phyloP scores from a whole-genome alignment of 2,329 filamentous ascomycete species.

The Drechslera avenae region DNA sequence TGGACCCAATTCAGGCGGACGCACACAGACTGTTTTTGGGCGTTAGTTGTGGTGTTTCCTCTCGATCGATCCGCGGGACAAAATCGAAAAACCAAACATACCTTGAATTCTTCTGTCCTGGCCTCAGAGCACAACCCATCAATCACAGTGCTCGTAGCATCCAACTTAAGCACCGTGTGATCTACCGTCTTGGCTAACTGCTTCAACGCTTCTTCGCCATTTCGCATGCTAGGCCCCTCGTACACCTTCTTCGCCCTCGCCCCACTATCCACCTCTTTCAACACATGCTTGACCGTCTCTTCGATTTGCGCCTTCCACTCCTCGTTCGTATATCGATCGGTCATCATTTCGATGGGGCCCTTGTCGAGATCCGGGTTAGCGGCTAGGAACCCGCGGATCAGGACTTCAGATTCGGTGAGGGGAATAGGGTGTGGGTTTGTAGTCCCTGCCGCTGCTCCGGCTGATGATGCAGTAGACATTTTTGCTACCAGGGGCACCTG shows the following conservation, averaged over 20 bases:
- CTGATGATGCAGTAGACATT: slow-evolving; percentile 16
- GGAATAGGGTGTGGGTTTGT: slow-evolving; percentile 30
- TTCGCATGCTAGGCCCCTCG: slow-evolving; percentile 33
- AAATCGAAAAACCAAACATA: slow-evolving; percentile 23
- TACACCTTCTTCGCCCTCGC: slow-evolving; percentile 37
- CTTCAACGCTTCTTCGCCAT: slow-evolving; percentile 33
- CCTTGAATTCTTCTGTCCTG: slow-evolving; percentile 52
- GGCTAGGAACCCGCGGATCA: slow-evolving; percentile 43
- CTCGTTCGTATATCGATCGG: slow-evolving; percentile 52
- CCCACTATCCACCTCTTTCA: slow-evolving; percentile 34
- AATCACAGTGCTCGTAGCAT: slow-evolving; percentile 56
- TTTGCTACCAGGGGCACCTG: slow-evolving; percentile 4
- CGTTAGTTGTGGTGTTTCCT: slow-evolving; percentile 6
- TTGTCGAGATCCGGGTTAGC: slow-evolving; percentile 39
- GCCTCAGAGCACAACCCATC: slow-evolving; percentile 63
- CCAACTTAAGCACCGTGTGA: slow-evolving; percentile 57
- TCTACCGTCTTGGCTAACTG: slow-evolving; percentile 51
- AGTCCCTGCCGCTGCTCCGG: slow-evolving; percentile 11
- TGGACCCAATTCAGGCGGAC: slow-evolving; percentile 61
- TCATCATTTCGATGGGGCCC: slow-evolving; percentile 42
- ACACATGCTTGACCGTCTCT: slow-evolving; percentile 40
- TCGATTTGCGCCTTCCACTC: slow-evolving; percentile 53
- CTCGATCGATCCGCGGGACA: neutral
- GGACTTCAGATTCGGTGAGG: slow-evolving; percentile 41
- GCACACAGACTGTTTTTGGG: slow-evolving; percentile 58